Conservation (phyloP, 192 early-diverging fungal genomes). For the Glomus cerebriforme region DNA sequence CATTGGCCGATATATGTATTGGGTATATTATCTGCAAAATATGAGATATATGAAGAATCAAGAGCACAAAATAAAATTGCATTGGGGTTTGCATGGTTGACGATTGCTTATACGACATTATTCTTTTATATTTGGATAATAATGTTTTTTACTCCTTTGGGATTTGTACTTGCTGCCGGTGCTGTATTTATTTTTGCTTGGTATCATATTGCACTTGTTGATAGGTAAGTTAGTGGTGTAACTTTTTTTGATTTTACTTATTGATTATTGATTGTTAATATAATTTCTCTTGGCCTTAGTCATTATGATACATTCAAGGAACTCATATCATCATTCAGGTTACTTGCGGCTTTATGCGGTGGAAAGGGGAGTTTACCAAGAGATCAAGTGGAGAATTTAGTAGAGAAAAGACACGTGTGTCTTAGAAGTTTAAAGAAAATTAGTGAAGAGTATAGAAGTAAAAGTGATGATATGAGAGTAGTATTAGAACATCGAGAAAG, state of each 20-base stretch:
- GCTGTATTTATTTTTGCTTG: constrained; percentile 41
- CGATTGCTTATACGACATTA: constrained; percentile 37
- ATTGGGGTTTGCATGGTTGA: constrained; percentile 38
- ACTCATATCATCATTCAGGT: constrained; percentile 22
- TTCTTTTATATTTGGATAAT: constrained; percentile 45
- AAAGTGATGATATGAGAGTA: constrained; percentile 29
- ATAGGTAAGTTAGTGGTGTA: constrained; percentile 13
- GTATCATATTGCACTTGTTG: constrained; percentile 43
- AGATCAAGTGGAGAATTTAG: constrained; percentile 9
- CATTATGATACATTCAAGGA: constrained; percentile 32
- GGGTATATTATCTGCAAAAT: constrained; percentile 42
- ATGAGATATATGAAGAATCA: constrained; percentile 47
- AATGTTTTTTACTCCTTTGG: constrained; percentile 40
- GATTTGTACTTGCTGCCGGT: constrained; percentile 35
- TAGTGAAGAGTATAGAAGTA: constrained; percentile 14
- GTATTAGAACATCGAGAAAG: constrained; percentile 13
- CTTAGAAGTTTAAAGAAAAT: background rate
- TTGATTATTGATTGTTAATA: background rate
- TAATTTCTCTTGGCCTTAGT: constrained; percentile 8
- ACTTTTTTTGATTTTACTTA: background rate
- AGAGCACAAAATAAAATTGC: constrained; percentile 53
- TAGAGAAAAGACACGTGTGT: constrained; percentile 3
- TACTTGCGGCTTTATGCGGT: constrained; percentile 9
- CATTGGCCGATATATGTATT: constrained; percentile 49
- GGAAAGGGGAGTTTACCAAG: constrained; percentile 18